Evolutionary conservation across 495 filamentous ascomycete species (phyloP).

Genomic region (Xylaria castorea): DNA sequence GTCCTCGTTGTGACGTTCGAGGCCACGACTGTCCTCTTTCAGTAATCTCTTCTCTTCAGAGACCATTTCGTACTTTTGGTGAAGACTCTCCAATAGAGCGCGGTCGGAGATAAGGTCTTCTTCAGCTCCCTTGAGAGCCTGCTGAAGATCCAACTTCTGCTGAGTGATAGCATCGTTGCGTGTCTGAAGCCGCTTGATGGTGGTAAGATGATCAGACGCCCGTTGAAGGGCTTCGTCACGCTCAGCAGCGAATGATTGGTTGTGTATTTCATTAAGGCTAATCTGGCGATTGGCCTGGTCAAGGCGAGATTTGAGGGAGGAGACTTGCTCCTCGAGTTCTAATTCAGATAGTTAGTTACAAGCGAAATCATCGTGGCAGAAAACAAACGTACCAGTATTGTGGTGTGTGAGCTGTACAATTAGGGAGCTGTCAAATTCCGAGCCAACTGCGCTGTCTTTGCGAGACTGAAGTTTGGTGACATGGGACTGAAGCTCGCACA

Average conservation of each 20-base stretch:
- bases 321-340: slow-evolving; percentile 53
- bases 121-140: slow-evolving; percentile 44
- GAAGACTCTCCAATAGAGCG: slow-evolving; percentile 44
- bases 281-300: slow-evolving; percentile 55
- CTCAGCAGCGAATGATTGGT: slow-evolving; percentile 51
- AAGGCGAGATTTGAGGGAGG: slow-evolving; percentile 47
- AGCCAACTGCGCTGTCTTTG: slow-evolving; percentile 55
- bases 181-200: slow-evolving; percentile 50
- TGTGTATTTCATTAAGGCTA: slow-evolving; percentile 54
- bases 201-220: slow-evolving; percentile 49
- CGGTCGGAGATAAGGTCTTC: slow-evolving; percentile 45
- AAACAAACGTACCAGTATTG: slow-evolving; percentile 37
- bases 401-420: slow-evolving; percentile 43
- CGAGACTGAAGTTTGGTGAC: slow-evolving; percentile 47
- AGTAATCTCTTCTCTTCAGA: slow-evolving; percentile 47
- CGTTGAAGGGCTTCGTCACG: slow-evolving; percentile 55
- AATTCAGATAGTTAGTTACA: slow-evolving; percentile 7
- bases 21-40: slow-evolving; percentile 49
- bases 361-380: not conserved
- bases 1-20: slow-evolving; percentile 54
- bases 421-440: slow-evolving; percentile 52
- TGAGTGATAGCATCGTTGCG: slow-evolving; percentile 38
- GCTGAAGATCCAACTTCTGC: slow-evolving; percentile 48
- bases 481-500: slow-evolving; percentile 51
- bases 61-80: slow-evolving; percentile 37